Base-by-base conservation (phyloP, 1,139 yeast genomes). In the Geotrichum citri-aurantii region DNA sequence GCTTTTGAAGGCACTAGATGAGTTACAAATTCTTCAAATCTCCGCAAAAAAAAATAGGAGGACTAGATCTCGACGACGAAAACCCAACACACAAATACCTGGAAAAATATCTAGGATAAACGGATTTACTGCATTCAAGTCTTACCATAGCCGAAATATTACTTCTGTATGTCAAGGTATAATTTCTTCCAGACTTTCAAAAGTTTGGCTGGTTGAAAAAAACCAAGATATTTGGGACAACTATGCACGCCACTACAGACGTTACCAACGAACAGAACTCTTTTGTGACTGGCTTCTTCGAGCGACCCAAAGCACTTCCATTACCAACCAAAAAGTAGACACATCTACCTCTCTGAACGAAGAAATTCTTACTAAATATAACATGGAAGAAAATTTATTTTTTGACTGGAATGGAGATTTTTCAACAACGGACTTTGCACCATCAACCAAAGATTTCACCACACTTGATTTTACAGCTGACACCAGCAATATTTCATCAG, bases 101-200 rank as follows among this genome's bases (percentile, higher is more conserved):
- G 26, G 24, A n/a, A 58, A 54, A 48, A 37, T 48, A 4, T 58
- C 60, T 12, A 54, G 52, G 31, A 51, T 58, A 7, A 55, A 58
- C 27, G 60, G 60, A 6, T 58, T 55, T 17, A 58, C 60, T 12
- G 60, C 60, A 14, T 58, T 51, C 48, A 58, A 58, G 48, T 58
- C 60, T 11, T 58, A 42, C 33, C 55, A 58, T 27, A 54, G 55
- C 46, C 23, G 51, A 44, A 29, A 40, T 14, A 51, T 52, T 17
- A 23, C 52, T 6, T 46, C 58, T 2, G 58, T 58, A 2, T 46
- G 53, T 31, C 60, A 58, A 44, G 60, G 58, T 19, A 40, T 52
- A 6, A 24, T 58, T 19, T 55, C 60, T 4, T 55, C 60, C 1
- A 47, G 31, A 1, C 46, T 58, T 1, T 58, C 60, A 14, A 58